Base-by-base conservation (phyloP, 345 rosid species). In the Sisymbrium irio region DNA sequence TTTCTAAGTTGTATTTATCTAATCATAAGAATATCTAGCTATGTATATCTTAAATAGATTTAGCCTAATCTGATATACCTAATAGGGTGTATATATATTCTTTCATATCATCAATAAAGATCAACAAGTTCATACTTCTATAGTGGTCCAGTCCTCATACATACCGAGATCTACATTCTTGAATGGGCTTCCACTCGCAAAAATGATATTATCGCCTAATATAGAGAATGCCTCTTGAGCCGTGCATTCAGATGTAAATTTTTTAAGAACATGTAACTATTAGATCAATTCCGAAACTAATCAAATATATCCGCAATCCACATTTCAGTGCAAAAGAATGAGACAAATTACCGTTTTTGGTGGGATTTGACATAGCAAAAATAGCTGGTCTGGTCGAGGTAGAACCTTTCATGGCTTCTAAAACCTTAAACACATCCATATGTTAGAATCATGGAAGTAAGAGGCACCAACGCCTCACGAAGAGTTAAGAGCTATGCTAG, bases 331-430 rank as follows among this genome's bases (percentile, higher is more conserved):
- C 46, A 74, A 36, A 32, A 15, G 1, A 71, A 57, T 42, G 14
- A 30, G 15, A 62, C 8, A 65, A 41, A 20, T 65, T 81, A 92
- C 97, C 99, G 80, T 92, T 89, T 71, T 86, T 92, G 30, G 97
- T 92, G 28, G 97, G 99, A 76, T 95, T 95, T 77, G 99, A 95
- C 99, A 95, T 95, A 32, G 97, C 96, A 86, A 95, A 95, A 67
- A 95, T 84, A 72, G 99, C 99, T 69, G 97, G 97, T 76, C 96
- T 92, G 46, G 97, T 88, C 50, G 99, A 92, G 49, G 97, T 92
- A 42, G 99, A 95, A 78, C 83, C 82, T 84, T 83, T 95, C 82
- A 95, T 88, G 42, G 97, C 99, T 82, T 90, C 99, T 73, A 95
- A 81, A 57, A 92, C 99, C 99, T 95, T 69, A 71, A 41, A 65